Percentiles rank a stretch among this genome's conserved stretches.
phyloP scores from a whole-genome alignment of 331 rosid species.

The Acacia pycnantha region DNA sequence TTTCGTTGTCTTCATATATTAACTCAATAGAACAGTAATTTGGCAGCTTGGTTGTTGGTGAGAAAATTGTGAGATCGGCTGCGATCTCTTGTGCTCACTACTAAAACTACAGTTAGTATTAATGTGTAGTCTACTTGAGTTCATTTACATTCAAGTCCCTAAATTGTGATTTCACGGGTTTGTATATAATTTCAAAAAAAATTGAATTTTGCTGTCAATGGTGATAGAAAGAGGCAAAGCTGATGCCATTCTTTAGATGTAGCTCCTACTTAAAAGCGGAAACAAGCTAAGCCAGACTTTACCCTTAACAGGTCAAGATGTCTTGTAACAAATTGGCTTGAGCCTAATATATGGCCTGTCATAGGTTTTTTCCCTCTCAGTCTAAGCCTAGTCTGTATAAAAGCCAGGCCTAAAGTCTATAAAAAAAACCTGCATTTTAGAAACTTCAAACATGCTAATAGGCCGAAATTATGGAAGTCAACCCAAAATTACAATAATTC shows the following conservation, averaged over 20 bases:
- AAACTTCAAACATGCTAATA: too few relatives aligned
- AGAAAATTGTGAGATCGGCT: slow-evolving; percentile 15
- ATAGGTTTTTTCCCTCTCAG: too few relatives aligned
- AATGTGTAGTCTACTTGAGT: background rate
- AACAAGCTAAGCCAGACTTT: too few relatives aligned
- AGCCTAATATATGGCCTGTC: too few relatives aligned
- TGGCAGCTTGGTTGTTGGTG: slow-evolving; percentile 19
- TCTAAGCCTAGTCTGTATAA: too few relatives aligned
- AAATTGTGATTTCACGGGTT: slow-evolving; percentile 8
- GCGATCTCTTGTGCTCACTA: background rate
- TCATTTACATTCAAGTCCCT: background rate
- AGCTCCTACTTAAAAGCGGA: background rate
- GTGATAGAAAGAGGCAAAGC: background rate
- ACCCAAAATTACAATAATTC: too few relatives aligned
- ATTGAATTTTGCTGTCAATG: slow-evolving; percentile 3
- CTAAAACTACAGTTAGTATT: background rate
- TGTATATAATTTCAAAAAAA: slow-evolving; percentile 8
- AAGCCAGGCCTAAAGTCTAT: too few relatives aligned
- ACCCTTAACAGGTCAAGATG: too few relatives aligned
- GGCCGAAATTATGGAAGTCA: too few relatives aligned
- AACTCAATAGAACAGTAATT: background rate
- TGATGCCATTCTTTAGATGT: background rate
- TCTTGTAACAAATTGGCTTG: too few relatives aligned
- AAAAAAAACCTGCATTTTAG: too few relatives aligned
- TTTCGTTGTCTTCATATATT: background rate